Evolutionary conservation across 345 rosid species (phyloP).

Genomic region (Pistacia integerrima): DNA sequence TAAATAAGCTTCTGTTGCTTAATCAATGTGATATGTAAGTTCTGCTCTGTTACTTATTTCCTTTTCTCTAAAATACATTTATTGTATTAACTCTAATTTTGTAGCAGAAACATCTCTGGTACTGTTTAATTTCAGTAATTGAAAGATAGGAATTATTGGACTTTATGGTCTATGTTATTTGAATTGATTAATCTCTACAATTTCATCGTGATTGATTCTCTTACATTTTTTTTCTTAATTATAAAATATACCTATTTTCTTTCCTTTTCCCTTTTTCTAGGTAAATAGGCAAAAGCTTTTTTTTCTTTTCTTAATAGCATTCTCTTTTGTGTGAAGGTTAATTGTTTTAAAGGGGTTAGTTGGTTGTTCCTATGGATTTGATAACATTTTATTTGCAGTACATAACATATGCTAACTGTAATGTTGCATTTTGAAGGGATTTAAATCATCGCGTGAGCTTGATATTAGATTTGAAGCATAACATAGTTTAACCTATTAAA

Average conservation of each 20-base stretch:
- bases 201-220: conserved; percentile 3
- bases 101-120: not conserved
- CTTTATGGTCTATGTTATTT: not conserved
- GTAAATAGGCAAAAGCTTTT: not conserved
- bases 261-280: not conserved
- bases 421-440: conserved; percentile 2
- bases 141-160: conserved; percentile 3
- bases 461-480: not conserved
- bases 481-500: not conserved
- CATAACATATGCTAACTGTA: not conserved
- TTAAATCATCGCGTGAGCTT: not conserved
- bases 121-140: not conserved
- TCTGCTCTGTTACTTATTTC: not conserved
- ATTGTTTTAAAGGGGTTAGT: not conserved
- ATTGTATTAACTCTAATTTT: not conserved
- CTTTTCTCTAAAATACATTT: not conserved
- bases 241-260: too few species aligned
- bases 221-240: not conserved
- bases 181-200: not conserved
- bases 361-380: not conserved
- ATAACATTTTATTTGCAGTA: not conserved
- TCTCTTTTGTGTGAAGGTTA: not conserved
- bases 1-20: conserved; percentile 76
- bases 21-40: conserved; percentile 89
- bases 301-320: conserved; percentile 7